Conservation (phyloP, 805 yeast genomes). For the Ogataea glucozyma region DNA sequence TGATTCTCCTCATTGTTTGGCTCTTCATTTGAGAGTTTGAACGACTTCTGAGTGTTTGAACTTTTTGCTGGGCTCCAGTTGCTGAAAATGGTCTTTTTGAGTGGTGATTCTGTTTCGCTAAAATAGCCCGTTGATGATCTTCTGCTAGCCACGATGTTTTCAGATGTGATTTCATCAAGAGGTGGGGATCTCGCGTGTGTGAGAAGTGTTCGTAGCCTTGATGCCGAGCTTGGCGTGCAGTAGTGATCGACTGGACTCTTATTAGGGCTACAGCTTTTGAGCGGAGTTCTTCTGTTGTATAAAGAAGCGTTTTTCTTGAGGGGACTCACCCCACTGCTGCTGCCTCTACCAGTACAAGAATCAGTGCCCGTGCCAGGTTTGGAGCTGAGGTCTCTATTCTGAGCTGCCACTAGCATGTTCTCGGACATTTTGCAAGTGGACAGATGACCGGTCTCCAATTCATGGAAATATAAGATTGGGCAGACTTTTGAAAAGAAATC, state of each 20-base stretch:
- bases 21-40: constrained; percentile 10
- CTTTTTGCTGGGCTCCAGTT: constrained; percentile 13
- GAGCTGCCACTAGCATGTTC: too few relatives aligned
- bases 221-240: constrained; percentile 15
- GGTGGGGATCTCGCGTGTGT: background rate
- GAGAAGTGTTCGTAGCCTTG: constrained; percentile 10
- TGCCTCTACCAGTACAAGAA: too few relatives aligned
- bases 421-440: too few relatives aligned
- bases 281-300: constrained; percentile 2
- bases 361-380: too few relatives aligned
- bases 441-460: too few relatives aligned
- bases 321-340: constrained; percentile 6
- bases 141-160: background rate
- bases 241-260: background rate
- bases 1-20: background rate
- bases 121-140: background rate
- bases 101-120: constrained; percentile 15
- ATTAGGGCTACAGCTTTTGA: background rate
- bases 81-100: constrained; percentile 10
- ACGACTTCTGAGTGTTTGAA: constrained; percentile 1
- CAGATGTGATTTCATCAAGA: background rate
- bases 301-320: constrained; percentile 1
- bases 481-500: too few relatives aligned
- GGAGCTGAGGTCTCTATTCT: too few relatives aligned
- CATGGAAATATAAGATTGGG: too few relatives aligned